Conservation (phyloP, 73 alveolate species). For the Stentor coeruleus region DNA sequence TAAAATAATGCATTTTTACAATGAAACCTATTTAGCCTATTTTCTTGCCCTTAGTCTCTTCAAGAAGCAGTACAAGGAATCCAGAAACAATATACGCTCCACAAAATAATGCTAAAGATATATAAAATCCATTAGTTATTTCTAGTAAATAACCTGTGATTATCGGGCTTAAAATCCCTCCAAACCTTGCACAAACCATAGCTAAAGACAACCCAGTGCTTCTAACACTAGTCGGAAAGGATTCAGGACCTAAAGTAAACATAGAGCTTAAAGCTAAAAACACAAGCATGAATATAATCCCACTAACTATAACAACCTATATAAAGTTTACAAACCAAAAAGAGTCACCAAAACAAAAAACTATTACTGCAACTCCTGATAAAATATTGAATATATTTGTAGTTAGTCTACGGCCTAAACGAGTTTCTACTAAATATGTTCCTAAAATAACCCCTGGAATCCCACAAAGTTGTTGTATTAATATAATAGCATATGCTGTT, state of each 20-base stretch:
- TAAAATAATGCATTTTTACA: no score
- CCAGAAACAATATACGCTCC: background rate
- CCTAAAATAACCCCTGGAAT: background rate
- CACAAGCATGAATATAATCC: background rate
- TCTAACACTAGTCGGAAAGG: background rate
- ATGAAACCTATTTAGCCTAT: no score
- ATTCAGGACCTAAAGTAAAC: background rate
- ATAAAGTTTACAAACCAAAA: background rate
- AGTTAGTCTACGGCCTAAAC: constrained; percentile 1
- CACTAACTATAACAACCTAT: background rate
- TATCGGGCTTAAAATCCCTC: background rate
- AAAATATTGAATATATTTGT: background rate
- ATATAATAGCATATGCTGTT: background rate
- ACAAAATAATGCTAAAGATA: background rate
- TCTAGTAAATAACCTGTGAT: background rate
- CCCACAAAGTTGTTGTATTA: constrained; percentile 7
- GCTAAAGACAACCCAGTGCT: background rate
- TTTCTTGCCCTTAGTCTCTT: no score
- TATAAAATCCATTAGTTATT: background rate
- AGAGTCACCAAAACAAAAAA: background rate
- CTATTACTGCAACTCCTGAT: background rate
- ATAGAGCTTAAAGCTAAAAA: background rate
- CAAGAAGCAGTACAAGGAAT: background rate
- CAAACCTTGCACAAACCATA: background rate
- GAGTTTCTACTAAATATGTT: background rate